phyloP scores from a whole-genome alignment of 1,284 basidiomycete genomes.

The Apiotrichum porosum region DNA sequence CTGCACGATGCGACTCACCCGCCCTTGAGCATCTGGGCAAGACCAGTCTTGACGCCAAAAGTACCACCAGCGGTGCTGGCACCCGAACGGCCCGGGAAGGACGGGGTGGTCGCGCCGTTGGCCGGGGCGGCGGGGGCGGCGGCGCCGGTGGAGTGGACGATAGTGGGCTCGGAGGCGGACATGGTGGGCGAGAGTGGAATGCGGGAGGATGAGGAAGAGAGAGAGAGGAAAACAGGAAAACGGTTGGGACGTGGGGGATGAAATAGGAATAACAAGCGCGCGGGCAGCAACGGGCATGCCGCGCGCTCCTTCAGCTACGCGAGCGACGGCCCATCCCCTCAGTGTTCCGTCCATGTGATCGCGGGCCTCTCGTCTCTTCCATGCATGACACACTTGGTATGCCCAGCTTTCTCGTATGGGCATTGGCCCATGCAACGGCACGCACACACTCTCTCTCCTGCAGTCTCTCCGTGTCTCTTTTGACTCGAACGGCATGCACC shows the following conservation, averaged over 20 bases:
- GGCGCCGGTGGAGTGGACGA: constrained; percentile 8
- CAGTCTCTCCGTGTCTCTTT: too few species aligned
- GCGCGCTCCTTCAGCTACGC: too few species aligned
- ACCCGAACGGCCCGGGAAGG: constrained; percentile 11
- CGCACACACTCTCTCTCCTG: too few species aligned
- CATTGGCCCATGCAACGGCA: too few species aligned
- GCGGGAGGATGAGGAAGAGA: background rate
- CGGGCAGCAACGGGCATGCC: too few species aligned
- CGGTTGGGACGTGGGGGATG: background rate
- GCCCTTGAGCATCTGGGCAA: constrained; percentile 91
- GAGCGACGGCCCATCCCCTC: too few species aligned
- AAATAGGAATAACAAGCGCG: background rate
- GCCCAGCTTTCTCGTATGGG: too few species aligned
- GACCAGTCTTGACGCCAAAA: constrained; percentile 83
- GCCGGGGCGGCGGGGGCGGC: constrained; percentile 2
- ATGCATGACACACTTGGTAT: too few species aligned
- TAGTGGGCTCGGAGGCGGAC: constrained; percentile 21
- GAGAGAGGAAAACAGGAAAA: background rate
- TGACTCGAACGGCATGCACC: too few species aligned
- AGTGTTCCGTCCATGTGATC: too few species aligned
- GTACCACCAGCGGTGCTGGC: constrained; percentile 59
- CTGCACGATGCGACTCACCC: too few species aligned
- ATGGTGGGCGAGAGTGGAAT: constrained; percentile 1
- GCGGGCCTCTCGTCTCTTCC: too few species aligned
- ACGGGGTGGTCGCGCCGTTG: constrained; percentile 12